These are phyloP conservation scores for Calonectria montana DNA, from an alignment of 2,329 filamentous ascomycete species.

Conservation along the genomic window DNA sequence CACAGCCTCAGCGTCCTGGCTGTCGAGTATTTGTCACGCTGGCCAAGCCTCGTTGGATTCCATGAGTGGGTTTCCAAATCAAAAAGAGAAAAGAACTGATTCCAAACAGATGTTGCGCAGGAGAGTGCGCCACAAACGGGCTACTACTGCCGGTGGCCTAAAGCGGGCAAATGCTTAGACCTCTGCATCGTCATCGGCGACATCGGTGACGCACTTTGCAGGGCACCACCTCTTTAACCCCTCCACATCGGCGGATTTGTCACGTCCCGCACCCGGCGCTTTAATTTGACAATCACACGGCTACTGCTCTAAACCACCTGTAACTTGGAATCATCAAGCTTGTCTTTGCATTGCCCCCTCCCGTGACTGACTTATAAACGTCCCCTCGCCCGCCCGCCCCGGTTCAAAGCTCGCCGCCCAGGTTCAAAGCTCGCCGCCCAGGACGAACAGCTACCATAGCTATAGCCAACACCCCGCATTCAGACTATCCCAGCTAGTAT, in stretches of 20 bases:
- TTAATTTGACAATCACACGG: not conserved
- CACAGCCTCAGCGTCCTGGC: not conserved
- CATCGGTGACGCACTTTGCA: slow-evolving; percentile 33
- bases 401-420: too few relatives aligned
- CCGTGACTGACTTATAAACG: not conserved
- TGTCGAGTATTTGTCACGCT: not conserved
- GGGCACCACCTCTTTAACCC: slow-evolving; percentile 11
- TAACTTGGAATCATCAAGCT: not conserved
- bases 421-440: too few relatives aligned
- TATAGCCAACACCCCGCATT: not conserved
- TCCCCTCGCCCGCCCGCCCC: not conserved
- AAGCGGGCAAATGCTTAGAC: slow-evolving; percentile 32
- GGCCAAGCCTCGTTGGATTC: not conserved
- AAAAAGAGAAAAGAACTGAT: too few relatives aligned
- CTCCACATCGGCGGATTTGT: slow-evolving; percentile 34
- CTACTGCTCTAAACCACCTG: not conserved
- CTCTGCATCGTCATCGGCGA: slow-evolving; percentile 37
- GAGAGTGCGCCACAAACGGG: not conserved
- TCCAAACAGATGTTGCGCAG: not conserved
- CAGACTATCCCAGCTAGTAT: not conserved
- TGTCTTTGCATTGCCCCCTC: slow-evolving; percentile 14
- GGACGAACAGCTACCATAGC: not conserved
- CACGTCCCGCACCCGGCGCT: slow-evolving; percentile 20
- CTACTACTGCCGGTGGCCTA: slow-evolving; percentile 15
- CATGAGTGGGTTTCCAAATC: not conserved